These are phyloP conservation scores for Picea sitchensis DNA, from an alignment of 75 land plant genomes.

Conservation along the genomic window DNA sequence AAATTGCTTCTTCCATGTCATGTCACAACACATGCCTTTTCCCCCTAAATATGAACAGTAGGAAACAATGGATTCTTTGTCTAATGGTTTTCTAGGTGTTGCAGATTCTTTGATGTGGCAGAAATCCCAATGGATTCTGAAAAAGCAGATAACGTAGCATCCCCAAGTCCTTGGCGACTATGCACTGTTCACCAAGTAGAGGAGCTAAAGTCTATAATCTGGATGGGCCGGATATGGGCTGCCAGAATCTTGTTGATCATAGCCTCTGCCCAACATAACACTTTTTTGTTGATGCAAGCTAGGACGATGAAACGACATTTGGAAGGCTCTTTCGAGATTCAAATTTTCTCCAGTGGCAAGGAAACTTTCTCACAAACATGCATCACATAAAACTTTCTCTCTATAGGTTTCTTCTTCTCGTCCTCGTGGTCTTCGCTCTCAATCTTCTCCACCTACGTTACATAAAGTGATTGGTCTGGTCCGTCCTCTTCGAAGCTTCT, in stretches of 20 bases:
- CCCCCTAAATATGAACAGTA: too few species aligned
- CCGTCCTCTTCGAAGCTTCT: too few species aligned
- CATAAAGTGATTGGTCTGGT: too few species aligned
- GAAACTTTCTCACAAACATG: too few species aligned
- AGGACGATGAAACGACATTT: slow-evolving; percentile 53
- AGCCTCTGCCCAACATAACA: slow-evolving; percentile 70
- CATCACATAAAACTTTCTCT: too few species aligned
- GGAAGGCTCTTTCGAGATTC: slow-evolving; percentile 57
- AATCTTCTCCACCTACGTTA: too few species aligned
- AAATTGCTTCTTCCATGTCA: too few species aligned
- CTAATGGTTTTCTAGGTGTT: background rate
- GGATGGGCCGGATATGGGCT: slow-evolving; percentile 83
- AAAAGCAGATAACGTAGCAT: background rate
- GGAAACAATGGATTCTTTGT: too few species aligned
- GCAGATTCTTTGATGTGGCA: slow-evolving; percentile 73
- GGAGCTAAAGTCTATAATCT: slow-evolving; percentile 69
- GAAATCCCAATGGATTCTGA: slow-evolving; percentile 44
- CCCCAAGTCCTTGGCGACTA: slow-evolving; percentile 57
- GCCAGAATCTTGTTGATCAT: slow-evolving; percentile 68
- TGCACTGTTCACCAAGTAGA: slow-evolving; percentile 86
- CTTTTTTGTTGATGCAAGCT: slow-evolving; percentile 78
- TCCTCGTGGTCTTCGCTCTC: too few species aligned
- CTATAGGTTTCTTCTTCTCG: too few species aligned
- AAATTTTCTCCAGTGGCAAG: too few species aligned
- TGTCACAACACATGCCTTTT: too few species aligned